A percentile compares a stretch with the other conserved stretches of the same genome.
Conservation (phyloP, 73 alveolate species). For the Paramecium tetraurelia region DNA sequence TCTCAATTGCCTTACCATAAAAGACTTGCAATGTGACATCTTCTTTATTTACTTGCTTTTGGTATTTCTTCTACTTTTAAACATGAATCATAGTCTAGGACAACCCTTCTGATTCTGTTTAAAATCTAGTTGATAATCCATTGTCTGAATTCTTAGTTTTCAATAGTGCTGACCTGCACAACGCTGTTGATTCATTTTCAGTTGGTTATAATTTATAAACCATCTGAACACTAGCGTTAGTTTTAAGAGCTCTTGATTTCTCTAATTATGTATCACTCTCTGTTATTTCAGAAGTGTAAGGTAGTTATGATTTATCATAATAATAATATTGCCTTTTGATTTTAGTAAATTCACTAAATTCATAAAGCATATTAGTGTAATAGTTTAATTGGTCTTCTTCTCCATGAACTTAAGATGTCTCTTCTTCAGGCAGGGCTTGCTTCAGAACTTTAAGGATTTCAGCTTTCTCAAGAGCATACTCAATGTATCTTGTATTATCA, state of each 20-base stretch:
- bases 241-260: background rate
- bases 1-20: background rate
- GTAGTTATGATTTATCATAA: background rate
- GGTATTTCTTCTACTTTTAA: background rate
- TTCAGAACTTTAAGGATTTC: background rate
- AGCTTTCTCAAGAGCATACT: background rate
- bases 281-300: background rate
- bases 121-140: constrained; percentile 1
- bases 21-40: background rate
- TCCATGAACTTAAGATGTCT: background rate
- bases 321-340: background rate
- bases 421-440: background rate
- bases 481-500: background rate
- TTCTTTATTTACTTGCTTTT: background rate
- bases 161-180: background rate
- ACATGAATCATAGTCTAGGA: background rate
- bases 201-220: background rate
- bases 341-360: background rate
- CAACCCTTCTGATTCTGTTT: background rate
- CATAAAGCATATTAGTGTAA: background rate
- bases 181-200: background rate
- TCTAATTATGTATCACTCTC: background rate
- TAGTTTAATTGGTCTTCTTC: background rate
- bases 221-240: background rate
- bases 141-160: background rate